Evolutionary conservation across 768 basidiomycete genomes (phyloP), one percentile per base, ranked within the genome.

Genomic region (Russula foetens): DNA sequence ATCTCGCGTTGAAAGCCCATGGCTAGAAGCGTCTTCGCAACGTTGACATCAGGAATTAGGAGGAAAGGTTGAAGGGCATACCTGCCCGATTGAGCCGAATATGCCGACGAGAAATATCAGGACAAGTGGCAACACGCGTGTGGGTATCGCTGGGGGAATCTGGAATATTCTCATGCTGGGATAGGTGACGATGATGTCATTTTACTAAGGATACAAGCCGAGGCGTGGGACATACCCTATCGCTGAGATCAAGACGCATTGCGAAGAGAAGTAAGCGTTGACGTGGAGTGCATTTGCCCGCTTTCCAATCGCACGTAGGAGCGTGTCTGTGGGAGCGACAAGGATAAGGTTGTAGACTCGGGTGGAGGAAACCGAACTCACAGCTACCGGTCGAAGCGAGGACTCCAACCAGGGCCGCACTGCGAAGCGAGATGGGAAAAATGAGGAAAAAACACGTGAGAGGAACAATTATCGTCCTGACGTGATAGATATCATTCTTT

Each of bases 231-330:
- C 69, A 47, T 41, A 72, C 71, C 64, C 72, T 56, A 75, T 31
- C 9, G 71, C 66, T 1, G 73, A 75, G 2, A 73, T 71, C 24
- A 78, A 66, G 1, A 84, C 77, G 53, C 81, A 85, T 63, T 81
- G 75, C 8, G 77, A 69, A 1, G 86, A 83, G 70, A 86, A 92
- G 56, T 81, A 90, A 0, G 78, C 72, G 66, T 92, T 77, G 2
- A 81, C 76, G 69, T 95, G 92, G 58, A 92, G 70, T 0, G 90
- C 76, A 64, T 88, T 85, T 1, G 90, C 90, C 5, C 85, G 78
- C 59, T 80, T 84, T 0, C 92, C 91, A 39, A 93, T 88, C 0
- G 81, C 81, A 11, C 90, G 81, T 28, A 85, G 78, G 4, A 75
- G 70, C 0, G 77, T 76, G 61, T 79, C 82, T 83, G 53, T 12